Evolutionary conservation across 352 stramenopile species (phyloP).

Genomic region (Pythium aquatile): DNA sequence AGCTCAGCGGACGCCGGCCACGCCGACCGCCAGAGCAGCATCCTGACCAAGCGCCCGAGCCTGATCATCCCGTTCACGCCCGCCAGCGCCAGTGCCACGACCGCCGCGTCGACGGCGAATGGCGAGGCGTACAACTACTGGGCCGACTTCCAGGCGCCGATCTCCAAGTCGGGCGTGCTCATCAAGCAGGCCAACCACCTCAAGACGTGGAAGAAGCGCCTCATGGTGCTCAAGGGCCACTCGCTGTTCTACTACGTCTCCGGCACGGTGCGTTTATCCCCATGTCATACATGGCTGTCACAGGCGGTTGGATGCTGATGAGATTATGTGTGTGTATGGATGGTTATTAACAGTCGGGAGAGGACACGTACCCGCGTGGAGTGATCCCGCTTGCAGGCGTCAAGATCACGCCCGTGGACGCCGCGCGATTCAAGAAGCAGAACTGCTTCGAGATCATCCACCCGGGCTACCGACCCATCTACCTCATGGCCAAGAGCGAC

Average conservation of each 20-base stretch:
- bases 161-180: conserved; percentile 81
- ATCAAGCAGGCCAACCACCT: conserved; percentile 89
- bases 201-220: conserved; percentile 88
- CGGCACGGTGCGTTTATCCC: conserved; percentile 52
- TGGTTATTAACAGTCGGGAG: conserved; percentile 49
- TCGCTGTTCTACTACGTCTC: conserved; percentile 89
- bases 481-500: conserved; percentile 85
- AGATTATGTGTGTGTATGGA: not conserved
- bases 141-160: conserved; percentile 78
- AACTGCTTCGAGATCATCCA: conserved; percentile 89
- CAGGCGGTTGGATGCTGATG: too few species aligned
- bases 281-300: too few species aligned
- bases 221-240: conserved; percentile 87
- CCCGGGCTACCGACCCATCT: conserved; percentile 78
- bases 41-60: conserved; percentile 71
- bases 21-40: conserved; percentile 44
- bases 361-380: conserved; percentile 81
- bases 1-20: conserved; percentile 25
- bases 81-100: conserved; percentile 22
- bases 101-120: conserved; percentile 28
- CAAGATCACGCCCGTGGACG: conserved; percentile 76
- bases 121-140: conserved; percentile 49
- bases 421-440: conserved; percentile 76
- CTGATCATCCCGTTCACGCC: conserved; percentile 71
- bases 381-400: conserved; percentile 77